Conservation (phyloP, 306 rosid genomes). For the Vigna reflexopilosa region DNA sequence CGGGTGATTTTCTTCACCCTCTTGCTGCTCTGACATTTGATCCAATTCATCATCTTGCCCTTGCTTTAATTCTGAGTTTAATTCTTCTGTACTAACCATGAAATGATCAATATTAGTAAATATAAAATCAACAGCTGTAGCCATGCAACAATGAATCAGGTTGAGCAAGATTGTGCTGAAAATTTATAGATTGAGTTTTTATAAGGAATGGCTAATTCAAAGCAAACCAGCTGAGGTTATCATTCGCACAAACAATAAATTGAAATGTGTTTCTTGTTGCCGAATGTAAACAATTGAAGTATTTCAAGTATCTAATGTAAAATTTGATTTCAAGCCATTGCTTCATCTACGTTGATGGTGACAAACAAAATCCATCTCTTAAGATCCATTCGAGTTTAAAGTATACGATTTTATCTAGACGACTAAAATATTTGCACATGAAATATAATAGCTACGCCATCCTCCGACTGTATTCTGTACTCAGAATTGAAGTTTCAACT, state of each 20-base stretch:
- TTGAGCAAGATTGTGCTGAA: background rate
- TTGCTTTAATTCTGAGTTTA: conserved; percentile 41
- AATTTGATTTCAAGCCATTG: background rate
- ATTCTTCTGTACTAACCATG: conserved; percentile 16
- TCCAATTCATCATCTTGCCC: conserved; percentile 26
- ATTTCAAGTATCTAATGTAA: background rate
- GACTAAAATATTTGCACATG: background rate
- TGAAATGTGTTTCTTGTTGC: background rate
- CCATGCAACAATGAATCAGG: background rate
- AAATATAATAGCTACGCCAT: background rate
- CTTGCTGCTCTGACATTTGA: conserved; percentile 38
- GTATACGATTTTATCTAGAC: background rate
- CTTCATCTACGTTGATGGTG: background rate
- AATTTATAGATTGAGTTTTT: background rate
- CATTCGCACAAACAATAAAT: background rate
- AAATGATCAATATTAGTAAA: background rate
- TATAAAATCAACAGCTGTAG: conserved; percentile 13
- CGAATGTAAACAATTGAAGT: background rate
- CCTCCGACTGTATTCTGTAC: background rate
- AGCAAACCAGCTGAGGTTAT: background rate
- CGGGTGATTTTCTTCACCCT: conserved; percentile 20
- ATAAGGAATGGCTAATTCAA: conserved; percentile 3
- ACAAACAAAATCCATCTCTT: background rate
- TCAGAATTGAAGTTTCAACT: background rate
- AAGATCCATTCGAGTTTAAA: background rate